Conservation (phyloP, 345 rosid genomes). For the Eucalyptus grandis region DNA sequence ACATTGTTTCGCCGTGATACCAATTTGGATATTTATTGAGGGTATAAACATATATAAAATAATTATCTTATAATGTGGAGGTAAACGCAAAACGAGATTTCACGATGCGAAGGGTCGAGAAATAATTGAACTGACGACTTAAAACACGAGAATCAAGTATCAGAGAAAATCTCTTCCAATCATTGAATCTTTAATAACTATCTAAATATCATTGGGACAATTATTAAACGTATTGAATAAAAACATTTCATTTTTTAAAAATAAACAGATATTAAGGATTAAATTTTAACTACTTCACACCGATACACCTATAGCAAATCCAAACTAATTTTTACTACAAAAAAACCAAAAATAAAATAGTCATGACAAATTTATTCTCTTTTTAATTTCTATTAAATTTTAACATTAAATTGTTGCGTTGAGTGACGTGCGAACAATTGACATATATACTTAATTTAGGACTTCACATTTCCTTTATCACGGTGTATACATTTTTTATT, state of each 20-base stretch:
- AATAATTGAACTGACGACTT: not conserved
- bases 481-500: fast-evolving
- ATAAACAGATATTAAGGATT: not conserved
- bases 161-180: not conserved
- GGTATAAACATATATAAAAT: not conserved
- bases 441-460: fast-evolving
- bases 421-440: no score
- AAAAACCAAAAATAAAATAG: no score
- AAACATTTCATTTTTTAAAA: not conserved
- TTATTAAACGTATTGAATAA: not conserved
- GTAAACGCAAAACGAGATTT: not conserved
- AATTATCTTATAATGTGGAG: not conserved
- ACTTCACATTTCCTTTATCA: no score
- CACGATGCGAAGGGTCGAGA: not conserved
- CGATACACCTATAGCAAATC: no score
- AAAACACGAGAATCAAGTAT: not conserved
- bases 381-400: no score
- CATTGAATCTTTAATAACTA: not conserved
- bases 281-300: no score
- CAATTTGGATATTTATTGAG: not conserved
- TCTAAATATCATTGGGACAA: not conserved
- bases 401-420: fast-evolving
- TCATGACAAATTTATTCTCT: no score
- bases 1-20: not conserved
- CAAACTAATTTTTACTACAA: no score